These are phyloP conservation scores for Pleurotus giganteus DNA, from an alignment of 768 basidiomycete genomes.

Conservation along the genomic window DNA sequence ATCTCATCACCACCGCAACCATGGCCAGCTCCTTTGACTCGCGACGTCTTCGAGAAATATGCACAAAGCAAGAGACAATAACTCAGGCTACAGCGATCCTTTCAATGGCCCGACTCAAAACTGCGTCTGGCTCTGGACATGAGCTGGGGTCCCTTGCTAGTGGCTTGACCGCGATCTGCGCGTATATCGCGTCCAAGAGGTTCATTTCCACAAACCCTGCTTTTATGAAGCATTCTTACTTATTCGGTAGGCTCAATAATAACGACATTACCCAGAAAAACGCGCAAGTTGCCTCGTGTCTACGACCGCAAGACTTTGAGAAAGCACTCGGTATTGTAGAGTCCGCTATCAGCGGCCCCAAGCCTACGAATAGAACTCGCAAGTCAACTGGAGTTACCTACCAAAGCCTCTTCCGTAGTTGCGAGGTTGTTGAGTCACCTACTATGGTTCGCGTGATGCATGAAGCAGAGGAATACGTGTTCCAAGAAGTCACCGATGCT, in stretches of 20 bases:
- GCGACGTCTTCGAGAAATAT: constrained; percentile 3
- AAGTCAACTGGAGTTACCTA: constrained; percentile 2
- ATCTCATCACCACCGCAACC: background rate
- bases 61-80: constrained; percentile 26
- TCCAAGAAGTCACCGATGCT: constrained; percentile 21
- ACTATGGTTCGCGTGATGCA: constrained; percentile 28
- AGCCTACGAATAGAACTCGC: background rate
- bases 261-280: constrained; percentile 5
- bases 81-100: constrained; percentile 30
- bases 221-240: background rate
- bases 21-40: background rate
- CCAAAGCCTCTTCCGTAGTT: background rate
- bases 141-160: constrained; percentile 34
- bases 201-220: constrained; percentile 19
- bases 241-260: constrained; percentile 12
- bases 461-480: constrained; percentile 29
- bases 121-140: constrained; percentile 48
- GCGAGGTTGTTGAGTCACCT: background rate
- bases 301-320: constrained; percentile 9
- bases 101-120: constrained; percentile 36
- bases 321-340: constrained; percentile 11
- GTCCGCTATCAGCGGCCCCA: background rate
- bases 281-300: constrained; percentile 13
- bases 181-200: constrained; percentile 48
- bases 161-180: constrained; percentile 49